A percentile compares a stretch with the other conserved stretches of the same genome.
These are phyloP conservation scores for Aspergillus tamarii DNA, from an alignment of 2,329 filamentous ascomycete species.

Conservation along the genomic window DNA sequence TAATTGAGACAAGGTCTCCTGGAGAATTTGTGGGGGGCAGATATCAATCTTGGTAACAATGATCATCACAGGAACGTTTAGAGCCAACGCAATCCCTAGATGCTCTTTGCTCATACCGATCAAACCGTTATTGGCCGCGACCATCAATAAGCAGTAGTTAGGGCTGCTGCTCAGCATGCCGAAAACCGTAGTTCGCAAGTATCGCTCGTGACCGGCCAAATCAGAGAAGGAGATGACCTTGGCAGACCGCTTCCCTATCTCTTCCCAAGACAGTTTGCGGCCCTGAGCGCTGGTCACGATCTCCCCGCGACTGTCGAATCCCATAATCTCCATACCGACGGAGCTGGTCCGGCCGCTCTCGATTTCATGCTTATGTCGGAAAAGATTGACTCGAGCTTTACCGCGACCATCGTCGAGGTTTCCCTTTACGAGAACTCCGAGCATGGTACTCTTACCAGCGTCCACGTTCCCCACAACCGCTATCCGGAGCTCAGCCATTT, in stretches of 20 bases:
- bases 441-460: constrained; percentile 93
- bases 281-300: constrained; percentile 83
- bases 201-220: constrained; percentile 91
- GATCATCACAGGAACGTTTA: constrained; percentile 98
- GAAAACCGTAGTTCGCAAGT: constrained; percentile 94
- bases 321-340: constrained; percentile 98
- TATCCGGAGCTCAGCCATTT: constrained; percentile 93
- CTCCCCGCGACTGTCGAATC: constrained; percentile 84
- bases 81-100: constrained; percentile 85
- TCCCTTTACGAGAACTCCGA: constrained; percentile 94
- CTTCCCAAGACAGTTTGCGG: constrained; percentile 91
- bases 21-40: constrained; percentile 90
- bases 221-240: constrained; percentile 98
- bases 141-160: constrained; percentile 97
- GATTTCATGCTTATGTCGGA: constrained; percentile 96
- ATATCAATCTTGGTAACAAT: constrained; percentile 98
- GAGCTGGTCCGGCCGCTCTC: constrained; percentile 94
- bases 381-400: constrained; percentile 90
- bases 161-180: constrained; percentile 91
- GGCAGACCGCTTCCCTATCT: constrained; percentile 89
- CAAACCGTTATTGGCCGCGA: constrained; percentile 94
- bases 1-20: constrained; percentile 90
- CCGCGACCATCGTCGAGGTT: constrained; percentile 93
- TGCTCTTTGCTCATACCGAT: constrained; percentile 99
- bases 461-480: constrained; percentile 98